These are phyloP conservation scores for Phytophthora lateralis DNA, from an alignment of 352 stramenopile species.

Conservation along the genomic window DNA sequence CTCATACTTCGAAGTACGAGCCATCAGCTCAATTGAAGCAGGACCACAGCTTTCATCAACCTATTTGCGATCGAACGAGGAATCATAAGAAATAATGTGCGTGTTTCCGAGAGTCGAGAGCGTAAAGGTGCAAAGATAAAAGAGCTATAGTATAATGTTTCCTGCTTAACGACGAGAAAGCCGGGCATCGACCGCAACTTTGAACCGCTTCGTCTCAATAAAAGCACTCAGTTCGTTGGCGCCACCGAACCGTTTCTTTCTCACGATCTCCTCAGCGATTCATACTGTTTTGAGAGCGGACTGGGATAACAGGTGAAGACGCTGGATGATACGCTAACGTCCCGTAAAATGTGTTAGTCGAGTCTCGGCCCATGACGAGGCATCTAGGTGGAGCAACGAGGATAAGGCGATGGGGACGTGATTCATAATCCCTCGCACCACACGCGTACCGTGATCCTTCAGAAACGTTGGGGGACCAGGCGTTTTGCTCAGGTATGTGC, in stretches of 20 bases:
- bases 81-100: no score
- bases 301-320: slow-evolving; percentile 32
- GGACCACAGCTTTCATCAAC: no score
- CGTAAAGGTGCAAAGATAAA: no score
- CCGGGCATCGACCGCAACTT: background rate
- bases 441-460: background rate
- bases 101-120: no score
- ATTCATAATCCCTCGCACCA: slow-evolving; percentile 4
- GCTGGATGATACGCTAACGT: slow-evolving; percentile 38
- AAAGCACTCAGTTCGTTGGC: background rate
- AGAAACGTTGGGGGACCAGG: slow-evolving; percentile 7
- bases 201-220: background rate
- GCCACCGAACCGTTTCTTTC: slow-evolving; percentile 3
- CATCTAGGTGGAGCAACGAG: slow-evolving; percentile 1
- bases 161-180: background rate
- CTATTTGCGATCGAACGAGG: no score
- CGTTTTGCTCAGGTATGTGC: slow-evolving; percentile 10
- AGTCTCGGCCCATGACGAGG: slow-evolving; percentile 21
- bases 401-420: background rate
- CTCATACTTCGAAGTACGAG: no score
- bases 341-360: slow-evolving; percentile 32
- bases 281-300: slow-evolving; percentile 30
- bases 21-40: no score
- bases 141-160: no score
- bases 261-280: slow-evolving; percentile 5